Evolutionary conservation across 2,329 filamentous ascomycete genomes (phyloP).

Genomic region (Didymella lethalis): DNA sequence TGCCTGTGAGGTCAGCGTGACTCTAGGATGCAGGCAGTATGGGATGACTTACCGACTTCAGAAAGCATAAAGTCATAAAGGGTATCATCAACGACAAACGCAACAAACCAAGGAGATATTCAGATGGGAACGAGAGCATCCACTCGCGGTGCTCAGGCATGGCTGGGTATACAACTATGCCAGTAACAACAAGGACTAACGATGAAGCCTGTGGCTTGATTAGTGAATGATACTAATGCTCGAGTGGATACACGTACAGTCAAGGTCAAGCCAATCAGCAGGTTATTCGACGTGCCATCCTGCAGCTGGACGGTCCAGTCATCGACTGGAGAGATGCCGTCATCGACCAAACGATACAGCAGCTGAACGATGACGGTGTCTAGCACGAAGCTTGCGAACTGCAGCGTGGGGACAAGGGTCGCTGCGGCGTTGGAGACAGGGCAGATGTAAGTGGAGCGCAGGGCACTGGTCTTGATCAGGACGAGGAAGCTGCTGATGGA

Average conservation of each 20-base stretch:
- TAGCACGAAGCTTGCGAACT: constrained; percentile 40
- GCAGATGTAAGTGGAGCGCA: constrained; percentile 47
- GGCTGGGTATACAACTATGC: constrained; percentile 39
- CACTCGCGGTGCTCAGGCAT: constrained; percentile 48
- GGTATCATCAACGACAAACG: constrained; percentile 50
- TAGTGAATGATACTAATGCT: constrained; percentile 18
- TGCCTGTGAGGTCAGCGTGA: constrained; percentile 35
- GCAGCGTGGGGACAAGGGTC: constrained; percentile 39
- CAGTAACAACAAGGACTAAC: constrained; percentile 39
- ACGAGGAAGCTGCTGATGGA: constrained; percentile 44
- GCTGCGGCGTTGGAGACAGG: constrained; percentile 36
- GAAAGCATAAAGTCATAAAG: constrained; percentile 48
- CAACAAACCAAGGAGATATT: constrained; percentile 46
- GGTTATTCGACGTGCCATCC: constrained; percentile 39
- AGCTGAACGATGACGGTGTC: constrained; percentile 39
- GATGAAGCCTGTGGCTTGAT: constrained; percentile 39
- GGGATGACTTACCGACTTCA: constrained; percentile 41
- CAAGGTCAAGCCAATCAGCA: constrained; percentile 42
- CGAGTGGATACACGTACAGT: constrained; percentile 28
- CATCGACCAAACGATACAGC: constrained; percentile 40
- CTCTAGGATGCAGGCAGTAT: not conserved
- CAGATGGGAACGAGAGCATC: constrained; percentile 44
- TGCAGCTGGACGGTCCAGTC: constrained; percentile 37
- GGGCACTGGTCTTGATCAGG: constrained; percentile 37
- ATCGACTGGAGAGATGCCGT: constrained; percentile 34